Conservation (phyloP, 2,329 filamentous ascomycete genomes). For the Aspergillus fijiensis region DNA sequence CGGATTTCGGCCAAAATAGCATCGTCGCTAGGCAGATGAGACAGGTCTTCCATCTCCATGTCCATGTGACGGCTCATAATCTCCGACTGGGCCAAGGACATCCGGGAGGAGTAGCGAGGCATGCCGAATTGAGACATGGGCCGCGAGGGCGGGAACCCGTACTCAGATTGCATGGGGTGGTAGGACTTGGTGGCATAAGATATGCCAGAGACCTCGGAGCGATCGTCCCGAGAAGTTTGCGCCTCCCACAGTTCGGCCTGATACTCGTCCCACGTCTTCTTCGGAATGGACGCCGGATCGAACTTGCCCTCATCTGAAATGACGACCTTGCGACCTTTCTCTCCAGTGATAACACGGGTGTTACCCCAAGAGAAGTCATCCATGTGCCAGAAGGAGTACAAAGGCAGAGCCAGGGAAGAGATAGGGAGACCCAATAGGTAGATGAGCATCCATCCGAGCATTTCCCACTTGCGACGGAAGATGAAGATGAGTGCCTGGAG, state of each 20-base stretch:
- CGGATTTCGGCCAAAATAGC: conserved; percentile 89
- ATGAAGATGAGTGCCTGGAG: conserved; percentile 97
- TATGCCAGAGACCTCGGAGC: conserved; percentile 87
- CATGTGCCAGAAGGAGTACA: conserved; percentile 99
- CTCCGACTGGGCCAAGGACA: conserved; percentile 79
- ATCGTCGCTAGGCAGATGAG: conserved; percentile 81
- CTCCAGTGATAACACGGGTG: conserved; percentile 93
- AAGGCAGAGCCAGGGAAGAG: conserved; percentile 83
- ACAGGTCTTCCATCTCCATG: conserved; percentile 72
- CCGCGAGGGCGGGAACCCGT: conserved; percentile 64
- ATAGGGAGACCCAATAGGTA: conserved; percentile 89
- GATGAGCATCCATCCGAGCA: conserved; percentile 99
- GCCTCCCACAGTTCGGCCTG: conserved; percentile 97
- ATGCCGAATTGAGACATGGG: conserved; percentile 62
- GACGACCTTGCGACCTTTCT: conserved; percentile 87
- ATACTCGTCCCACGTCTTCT: conserved; percentile 99
- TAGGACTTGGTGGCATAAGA: conserved; percentile 87
- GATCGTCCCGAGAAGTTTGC: conserved; percentile 79
- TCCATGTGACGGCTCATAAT: conserved; percentile 65
- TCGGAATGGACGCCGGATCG: conserved; percentile 85
- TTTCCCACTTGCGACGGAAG: conserved; percentile 94
- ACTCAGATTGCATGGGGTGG: conserved; percentile 66
- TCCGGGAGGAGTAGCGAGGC: conserved; percentile 60
- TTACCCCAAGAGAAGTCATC: conserved; percentile 99
- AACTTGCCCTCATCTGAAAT: conserved; percentile 98